Evolutionary conservation across 306 rosid genomes (phyloP).

Genomic region (Myrica gale): DNA sequence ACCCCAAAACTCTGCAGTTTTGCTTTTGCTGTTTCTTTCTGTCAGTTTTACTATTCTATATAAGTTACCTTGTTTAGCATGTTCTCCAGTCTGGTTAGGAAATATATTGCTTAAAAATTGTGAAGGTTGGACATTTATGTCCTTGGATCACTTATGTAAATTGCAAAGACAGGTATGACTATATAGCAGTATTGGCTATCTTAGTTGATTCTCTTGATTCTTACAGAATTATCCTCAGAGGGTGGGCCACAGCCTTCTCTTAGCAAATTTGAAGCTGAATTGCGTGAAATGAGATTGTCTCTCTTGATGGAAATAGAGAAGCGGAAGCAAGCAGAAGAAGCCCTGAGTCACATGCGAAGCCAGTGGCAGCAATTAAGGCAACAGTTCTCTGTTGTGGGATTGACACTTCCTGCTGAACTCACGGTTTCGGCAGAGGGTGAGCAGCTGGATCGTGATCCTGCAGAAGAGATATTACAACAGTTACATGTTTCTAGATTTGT

Average conservation of each 20-base stretch:
- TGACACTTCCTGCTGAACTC: constrained; percentile 64
- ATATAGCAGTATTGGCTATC: constrained; percentile 17
- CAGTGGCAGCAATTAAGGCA: constrained; percentile 77
- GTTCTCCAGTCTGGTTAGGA: background rate
- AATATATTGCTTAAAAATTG: background rate
- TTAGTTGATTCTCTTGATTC: constrained; percentile 26
- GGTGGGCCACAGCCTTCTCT: constrained; percentile 45
- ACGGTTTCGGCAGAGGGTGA: constrained; percentile 33
- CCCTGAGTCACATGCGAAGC: constrained; percentile 50
- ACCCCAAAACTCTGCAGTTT: background rate
- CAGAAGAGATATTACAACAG: constrained; percentile 68
- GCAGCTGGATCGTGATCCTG: constrained; percentile 54
- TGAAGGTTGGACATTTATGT: background rate
- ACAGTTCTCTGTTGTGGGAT: constrained; percentile 56
- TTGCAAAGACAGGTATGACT: background rate
- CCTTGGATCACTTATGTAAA: background rate
- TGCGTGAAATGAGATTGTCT: constrained; percentile 66
- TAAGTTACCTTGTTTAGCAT: background rate
- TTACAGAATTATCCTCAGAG: constrained; percentile 68
- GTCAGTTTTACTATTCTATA: background rate
- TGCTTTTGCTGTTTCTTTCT: background rate
- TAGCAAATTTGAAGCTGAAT: constrained; percentile 52
- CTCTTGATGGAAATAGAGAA: constrained; percentile 77
- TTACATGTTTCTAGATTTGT: constrained; percentile 79
- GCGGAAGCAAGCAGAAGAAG: constrained; percentile 86